Conservation (phyloP, 2,329 filamentous ascomycete genomes). For the Metarhizium guizhouense region DNA sequence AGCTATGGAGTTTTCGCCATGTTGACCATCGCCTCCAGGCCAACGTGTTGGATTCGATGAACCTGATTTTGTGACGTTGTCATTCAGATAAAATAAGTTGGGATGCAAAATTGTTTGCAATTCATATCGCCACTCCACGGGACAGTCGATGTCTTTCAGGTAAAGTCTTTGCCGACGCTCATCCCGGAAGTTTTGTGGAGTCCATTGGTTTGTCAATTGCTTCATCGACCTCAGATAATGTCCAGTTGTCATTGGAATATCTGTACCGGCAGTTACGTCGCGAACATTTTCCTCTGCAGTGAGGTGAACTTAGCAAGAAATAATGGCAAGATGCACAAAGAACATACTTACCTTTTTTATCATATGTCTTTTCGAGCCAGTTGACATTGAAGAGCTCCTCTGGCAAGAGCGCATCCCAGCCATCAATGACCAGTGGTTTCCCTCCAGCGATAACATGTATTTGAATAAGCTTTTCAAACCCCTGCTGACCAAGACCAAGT, state of each 20-base stretch:
- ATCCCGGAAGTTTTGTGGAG: constrained; percentile 64
- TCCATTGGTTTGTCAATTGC: constrained; percentile 76
- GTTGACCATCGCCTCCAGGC: constrained; percentile 22
- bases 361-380: constrained; percentile 73
- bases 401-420: constrained; percentile 70
- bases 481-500: constrained; percentile 62
- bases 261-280: constrained; percentile 62
- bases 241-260: constrained; percentile 76
- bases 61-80: constrained; percentile 47
- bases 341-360: constrained; percentile 65
- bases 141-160: constrained; percentile 95
- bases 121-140: constrained; percentile 73
- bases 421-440: constrained; percentile 83
- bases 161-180: constrained; percentile 80
- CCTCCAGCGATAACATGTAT: constrained; percentile 78
- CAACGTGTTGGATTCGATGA: background rate
- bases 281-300: constrained; percentile 69
- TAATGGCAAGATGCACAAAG: background rate
- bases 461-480: constrained; percentile 78
- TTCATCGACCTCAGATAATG: constrained; percentile 88
- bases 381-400: constrained; percentile 66
- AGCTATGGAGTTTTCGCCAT: constrained; percentile 49
- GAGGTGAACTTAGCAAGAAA: constrained; percentile 8
- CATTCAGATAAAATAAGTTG: constrained; percentile 83
- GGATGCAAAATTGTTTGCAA: constrained; percentile 70